Evolutionary conservation across 106 monocot species (phyloP), one percentile per base, ranked within the genome.

Genomic region (Dioscorea alata): DNA sequence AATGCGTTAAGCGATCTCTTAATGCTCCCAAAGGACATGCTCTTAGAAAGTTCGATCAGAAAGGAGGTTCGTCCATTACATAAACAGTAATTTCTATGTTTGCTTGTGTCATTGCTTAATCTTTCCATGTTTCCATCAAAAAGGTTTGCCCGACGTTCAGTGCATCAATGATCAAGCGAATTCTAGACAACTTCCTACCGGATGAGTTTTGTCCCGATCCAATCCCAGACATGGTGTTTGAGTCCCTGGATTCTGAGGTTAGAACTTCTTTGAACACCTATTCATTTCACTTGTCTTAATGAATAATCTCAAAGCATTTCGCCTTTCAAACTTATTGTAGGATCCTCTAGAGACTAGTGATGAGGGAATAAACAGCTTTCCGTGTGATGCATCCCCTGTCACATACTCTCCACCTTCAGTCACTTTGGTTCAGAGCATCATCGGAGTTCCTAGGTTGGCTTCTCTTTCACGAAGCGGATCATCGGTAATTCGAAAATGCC

Each of bases 1-100:
- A 89, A 92, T 86, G 84, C 92, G 57, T 71, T 97, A 59, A 97
- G 97, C 72, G 89, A 97, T 79, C 84, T 97, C 61, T 72, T 97
- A 22, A 97, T 97, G 97, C 84, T 97, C 23, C 97, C 97, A 59
- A 97, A 97, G 69, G 84, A 97, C 49, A 78, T 97, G 89, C 92
- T 97, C 50, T 76, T 89, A 64, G 78, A 83, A 24, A 76, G 71
- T 22, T 73, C 84, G 12, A 80, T 85, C 61, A 82, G 97, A 57
- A 92, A 87, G 73, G 89, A 92, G 92, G 97, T 89, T 52, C 49
- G 57, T 57, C 24, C 23, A 17, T 50, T 15, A 9, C 4, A 6
- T 10, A 32, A n/a, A 28, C 20, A 42, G n/a, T 20, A 13, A 10
- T 56, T 25, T 32, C 12, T 8, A 19, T 34, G 48, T 50, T 28